phyloP scores from a whole-genome alignment of 2,329 filamentous ascomycete genomes.

The Cryphonectria naterciae region DNA sequence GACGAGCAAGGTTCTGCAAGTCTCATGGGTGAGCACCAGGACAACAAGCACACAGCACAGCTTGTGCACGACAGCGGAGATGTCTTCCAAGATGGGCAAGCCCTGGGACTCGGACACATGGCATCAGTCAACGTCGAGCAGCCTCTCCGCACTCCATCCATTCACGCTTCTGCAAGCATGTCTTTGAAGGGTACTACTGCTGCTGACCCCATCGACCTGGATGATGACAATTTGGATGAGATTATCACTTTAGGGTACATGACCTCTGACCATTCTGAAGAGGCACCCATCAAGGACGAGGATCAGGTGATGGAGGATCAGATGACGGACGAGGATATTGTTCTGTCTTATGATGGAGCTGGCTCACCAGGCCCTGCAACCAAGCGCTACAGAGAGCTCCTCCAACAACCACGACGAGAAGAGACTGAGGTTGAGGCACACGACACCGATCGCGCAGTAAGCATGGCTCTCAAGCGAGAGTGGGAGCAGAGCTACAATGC shows the following conservation, averaged over 20 bases:
- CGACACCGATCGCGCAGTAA: not conserved
- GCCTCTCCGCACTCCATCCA: not conserved
- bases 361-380: not conserved
- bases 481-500: not conserved
- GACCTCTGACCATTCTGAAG: not conserved
- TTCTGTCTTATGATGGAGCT: not conserved
- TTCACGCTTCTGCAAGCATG: not conserved
- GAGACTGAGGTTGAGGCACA: not conserved
- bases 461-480: not conserved
- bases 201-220: not conserved
- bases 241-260: too few species aligned
- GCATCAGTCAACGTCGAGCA: not conserved
- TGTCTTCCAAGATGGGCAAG: not conserved
- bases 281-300: not conserved
- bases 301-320: not conserved
- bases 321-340: not conserved
- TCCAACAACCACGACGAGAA: not conserved
- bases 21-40: not conserved
- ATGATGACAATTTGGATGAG: not conserved
- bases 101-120: not conserved
- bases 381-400: not conserved
- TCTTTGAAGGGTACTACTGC: not conserved
- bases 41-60: not conserved
- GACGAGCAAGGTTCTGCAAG: too few species aligned
- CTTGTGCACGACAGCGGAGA: not conserved